Evolutionary conservation across 352 stramenopile genomes (phyloP).

Genomic region (Globisporangium viniferum): DNA sequence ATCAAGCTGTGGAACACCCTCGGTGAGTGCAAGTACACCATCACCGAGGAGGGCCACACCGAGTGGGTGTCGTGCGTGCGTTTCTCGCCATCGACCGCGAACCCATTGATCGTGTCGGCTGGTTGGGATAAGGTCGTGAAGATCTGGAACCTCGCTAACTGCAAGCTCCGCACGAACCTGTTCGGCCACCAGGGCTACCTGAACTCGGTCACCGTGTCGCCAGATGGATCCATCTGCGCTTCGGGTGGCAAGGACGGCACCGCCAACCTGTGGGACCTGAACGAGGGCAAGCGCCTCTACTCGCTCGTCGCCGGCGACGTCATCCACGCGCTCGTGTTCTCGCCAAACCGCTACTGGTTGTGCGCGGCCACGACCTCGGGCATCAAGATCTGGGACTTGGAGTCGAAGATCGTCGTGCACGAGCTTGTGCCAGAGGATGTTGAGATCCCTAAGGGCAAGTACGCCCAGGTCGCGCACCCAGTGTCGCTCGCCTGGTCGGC

Average conservation of each 20-base stretch:
- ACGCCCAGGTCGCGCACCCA: slow-evolving; percentile 93
- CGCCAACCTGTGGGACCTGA: slow-evolving; percentile 99
- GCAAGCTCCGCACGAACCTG: slow-evolving; percentile 99
- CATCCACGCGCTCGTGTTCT: slow-evolving; percentile 97
- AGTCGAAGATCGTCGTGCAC: slow-evolving; percentile 99
- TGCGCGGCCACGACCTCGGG: slow-evolving; percentile 97
- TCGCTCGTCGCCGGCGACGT: slow-evolving; percentile 97
- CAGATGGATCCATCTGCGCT: slow-evolving; percentile 98
- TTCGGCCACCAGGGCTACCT: slow-evolving; percentile 99
- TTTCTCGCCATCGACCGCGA: slow-evolving; percentile 96
- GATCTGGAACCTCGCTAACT: slow-evolving; percentile 99
- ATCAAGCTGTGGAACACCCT: slow-evolving; percentile 99
- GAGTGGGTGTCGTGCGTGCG: slow-evolving; percentile 99
- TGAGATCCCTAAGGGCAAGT: slow-evolving; percentile 89
- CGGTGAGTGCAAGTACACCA: slow-evolving; percentile 99
- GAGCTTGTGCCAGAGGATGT: slow-evolving; percentile 92
- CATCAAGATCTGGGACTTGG: slow-evolving; percentile 99
- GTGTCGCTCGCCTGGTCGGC: slow-evolving; percentile 98
- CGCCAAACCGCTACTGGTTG: slow-evolving; percentile 99
- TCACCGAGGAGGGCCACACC: slow-evolving; percentile 97
- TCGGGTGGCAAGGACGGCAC: slow-evolving; percentile 99
- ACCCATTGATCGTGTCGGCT: slow-evolving; percentile 98
- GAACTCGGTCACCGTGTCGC: slow-evolving; percentile 99
- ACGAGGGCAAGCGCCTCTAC: slow-evolving; percentile 99
- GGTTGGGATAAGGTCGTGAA: slow-evolving; percentile 99